A percentile compares a stretch with the other conserved stretches of the same genome.
phyloP scores from a whole-genome alignment of 73 alveolate genomes.

The Paramecium caudatum region DNA sequence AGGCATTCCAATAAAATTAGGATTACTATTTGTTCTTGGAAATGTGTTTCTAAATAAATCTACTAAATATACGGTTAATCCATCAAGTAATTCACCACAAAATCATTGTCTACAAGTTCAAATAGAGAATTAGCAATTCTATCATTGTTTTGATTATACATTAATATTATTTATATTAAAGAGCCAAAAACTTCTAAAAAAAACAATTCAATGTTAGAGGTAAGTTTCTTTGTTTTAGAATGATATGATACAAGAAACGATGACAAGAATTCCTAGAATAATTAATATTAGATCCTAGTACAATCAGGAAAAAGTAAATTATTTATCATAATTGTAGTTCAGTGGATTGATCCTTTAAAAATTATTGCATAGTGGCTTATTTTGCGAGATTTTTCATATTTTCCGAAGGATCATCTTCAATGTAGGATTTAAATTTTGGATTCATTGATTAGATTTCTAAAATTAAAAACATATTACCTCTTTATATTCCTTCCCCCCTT shows the following conservation, averaged over 20 bases:
- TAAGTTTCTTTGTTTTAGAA: too few relatives aligned
- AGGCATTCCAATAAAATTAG: constrained; percentile 1
- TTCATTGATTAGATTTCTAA: neutral
- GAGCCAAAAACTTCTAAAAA: too few relatives aligned
- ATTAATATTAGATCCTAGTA: too few relatives aligned
- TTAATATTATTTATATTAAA: constrained; percentile 22
- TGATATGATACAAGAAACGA: too few relatives aligned
- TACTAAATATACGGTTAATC: constrained; percentile 34
- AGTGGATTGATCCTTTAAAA: too few relatives aligned
- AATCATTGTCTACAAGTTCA: constrained; percentile 60
- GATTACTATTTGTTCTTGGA: constrained; percentile 60
- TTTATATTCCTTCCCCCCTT: constrained; percentile 15
- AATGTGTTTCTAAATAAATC: neutral
- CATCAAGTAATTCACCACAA: constrained; percentile 46
- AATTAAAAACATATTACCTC: neutral
- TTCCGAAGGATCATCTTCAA: too few relatives aligned
- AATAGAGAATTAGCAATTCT: neutral
- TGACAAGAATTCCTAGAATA: too few relatives aligned
- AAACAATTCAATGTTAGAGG: too few relatives aligned
- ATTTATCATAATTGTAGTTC: too few relatives aligned
- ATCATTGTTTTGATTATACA: constrained; percentile 39
- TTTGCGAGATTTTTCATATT: too few relatives aligned
- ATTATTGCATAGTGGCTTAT: too few relatives aligned
- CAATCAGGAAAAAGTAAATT: too few relatives aligned
- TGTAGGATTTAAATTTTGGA: constrained; percentile 15